phyloP scores from a whole-genome alignment of 139 green algal species.

The Asterochloris erici region DNA sequence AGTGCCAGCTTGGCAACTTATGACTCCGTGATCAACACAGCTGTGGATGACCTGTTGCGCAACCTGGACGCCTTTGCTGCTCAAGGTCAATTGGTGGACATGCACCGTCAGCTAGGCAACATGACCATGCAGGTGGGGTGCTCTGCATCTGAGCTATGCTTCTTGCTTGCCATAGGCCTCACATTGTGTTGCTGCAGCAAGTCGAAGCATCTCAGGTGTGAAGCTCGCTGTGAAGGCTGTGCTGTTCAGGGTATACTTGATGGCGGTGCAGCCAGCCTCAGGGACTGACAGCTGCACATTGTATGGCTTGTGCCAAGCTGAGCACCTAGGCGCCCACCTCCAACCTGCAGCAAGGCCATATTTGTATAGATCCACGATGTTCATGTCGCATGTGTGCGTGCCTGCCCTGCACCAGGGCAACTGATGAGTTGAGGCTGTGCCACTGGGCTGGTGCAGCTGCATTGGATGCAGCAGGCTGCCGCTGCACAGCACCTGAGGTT shows the following conservation, averaged over 20 bases:
- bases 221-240: background rate
- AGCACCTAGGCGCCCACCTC: too few species aligned
- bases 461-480: too few species aligned
- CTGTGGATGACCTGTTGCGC: background rate
- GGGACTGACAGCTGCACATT: too few species aligned
- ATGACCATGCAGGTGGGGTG: slow-evolving; percentile 33
- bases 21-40: slow-evolving; percentile 21
- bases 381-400: too few species aligned
- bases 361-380: too few species aligned
- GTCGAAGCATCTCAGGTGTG: background rate
- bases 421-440: too few species aligned
- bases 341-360: too few species aligned
- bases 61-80: background rate
- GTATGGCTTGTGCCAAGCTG: too few species aligned
- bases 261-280: background rate
- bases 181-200: background rate
- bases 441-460: too few species aligned
- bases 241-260: background rate
- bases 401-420: too few species aligned
- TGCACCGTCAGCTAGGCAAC: slow-evolving; percentile 19
- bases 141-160: slow-evolving; percentile 10
- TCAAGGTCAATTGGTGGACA: slow-evolving; percentile 13
- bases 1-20: slow-evolving; percentile 16
- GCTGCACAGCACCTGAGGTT: too few species aligned
- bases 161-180: background rate